Evolutionary conservation across 176 grass and related monocot species (phyloP).

Genomic region (Avena sativa): DNA sequence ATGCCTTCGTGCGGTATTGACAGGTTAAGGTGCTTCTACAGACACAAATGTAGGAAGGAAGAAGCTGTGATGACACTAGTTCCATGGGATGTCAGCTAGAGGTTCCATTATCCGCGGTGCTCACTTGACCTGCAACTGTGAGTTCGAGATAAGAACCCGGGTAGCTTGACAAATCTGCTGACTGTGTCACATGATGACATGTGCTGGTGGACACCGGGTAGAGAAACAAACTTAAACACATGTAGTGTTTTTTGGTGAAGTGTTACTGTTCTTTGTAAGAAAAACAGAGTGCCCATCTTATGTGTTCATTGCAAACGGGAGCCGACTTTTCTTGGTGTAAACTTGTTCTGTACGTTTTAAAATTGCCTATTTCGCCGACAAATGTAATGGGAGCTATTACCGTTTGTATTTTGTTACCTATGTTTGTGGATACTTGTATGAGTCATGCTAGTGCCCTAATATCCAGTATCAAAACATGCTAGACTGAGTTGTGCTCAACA

Average conservation of each 20-base stretch:
- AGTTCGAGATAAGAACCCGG: neutral
- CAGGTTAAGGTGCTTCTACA: neutral
- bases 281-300: neutral
- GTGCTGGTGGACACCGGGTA: conserved; percentile 2
- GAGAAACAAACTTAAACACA: conserved; percentile 1
- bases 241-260: conserved; percentile 16
- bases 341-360: neutral
- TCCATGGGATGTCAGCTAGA: neutral
- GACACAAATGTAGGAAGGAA: conserved; percentile 25
- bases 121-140: conserved; percentile 11
- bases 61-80: neutral
- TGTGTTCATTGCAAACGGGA: neutral
- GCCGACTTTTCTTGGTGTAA: neutral
- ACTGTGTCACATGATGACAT: neutral
- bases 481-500: neutral
- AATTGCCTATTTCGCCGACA: neutral
- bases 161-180: conserved; percentile 1
- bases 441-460: neutral
- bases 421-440: neutral
- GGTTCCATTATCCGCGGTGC: neutral
- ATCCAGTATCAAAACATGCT: neutral
- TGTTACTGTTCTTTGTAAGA: neutral
- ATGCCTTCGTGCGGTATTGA: neutral
- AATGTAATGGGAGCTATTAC: neutral
- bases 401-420: neutral